Percentiles rank a stretch among this genome's conserved stretches.
Conservation (phyloP, 2,329 filamentous ascomycete genomes). For the Alternaria triticimaculans region DNA sequence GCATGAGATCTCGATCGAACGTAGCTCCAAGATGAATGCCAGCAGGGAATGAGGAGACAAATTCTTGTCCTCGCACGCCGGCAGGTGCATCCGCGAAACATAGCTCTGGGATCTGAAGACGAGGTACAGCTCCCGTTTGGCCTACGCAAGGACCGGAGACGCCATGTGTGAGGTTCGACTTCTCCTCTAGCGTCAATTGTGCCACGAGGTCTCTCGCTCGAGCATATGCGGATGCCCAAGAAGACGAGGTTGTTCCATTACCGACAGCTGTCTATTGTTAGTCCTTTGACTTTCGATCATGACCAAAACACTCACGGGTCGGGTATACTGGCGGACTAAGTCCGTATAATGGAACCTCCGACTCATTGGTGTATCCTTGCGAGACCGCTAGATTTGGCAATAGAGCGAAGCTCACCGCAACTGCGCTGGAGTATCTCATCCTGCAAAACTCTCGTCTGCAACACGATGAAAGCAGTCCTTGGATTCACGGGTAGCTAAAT, state of each 20-base stretch:
- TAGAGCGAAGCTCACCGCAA: slow-evolving; percentile 13
- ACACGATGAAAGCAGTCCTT: neutral
- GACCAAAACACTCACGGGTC: slow-evolving; percentile 25
- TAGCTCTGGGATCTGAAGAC: slow-evolving; percentile 47
- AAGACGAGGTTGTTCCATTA: slow-evolving; percentile 29
- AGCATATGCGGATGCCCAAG: slow-evolving; percentile 38
- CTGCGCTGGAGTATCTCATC: slow-evolving; percentile 11
- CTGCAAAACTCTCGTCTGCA: neutral
- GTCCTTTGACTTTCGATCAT: neutral
- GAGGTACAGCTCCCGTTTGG: slow-evolving; percentile 45
- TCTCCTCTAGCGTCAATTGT: slow-evolving; percentile 52
- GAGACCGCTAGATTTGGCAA: slow-evolving; percentile 10
- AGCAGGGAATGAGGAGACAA: slow-evolving; percentile 41
- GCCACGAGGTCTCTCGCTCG: slow-evolving; percentile 50
- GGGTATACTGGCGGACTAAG: slow-evolving; percentile 40
- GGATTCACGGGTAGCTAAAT: neutral
- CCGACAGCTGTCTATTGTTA: slow-evolving; percentile 26
- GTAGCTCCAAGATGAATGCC: slow-evolving; percentile 64
- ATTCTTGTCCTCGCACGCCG: slow-evolving; percentile 41
- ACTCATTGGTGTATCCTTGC: slow-evolving; percentile 35
- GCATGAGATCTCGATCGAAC: slow-evolving; percentile 73
- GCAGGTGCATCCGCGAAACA: slow-evolving; percentile 50
- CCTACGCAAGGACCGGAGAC: slow-evolving; percentile 42
- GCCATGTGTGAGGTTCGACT: slow-evolving; percentile 51
- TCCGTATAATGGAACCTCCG: slow-evolving; percentile 38